These are phyloP conservation scores for Nothophytophthora sp. DNA, from an alignment of 352 stramenopile species.

Conservation along the genomic window DNA sequence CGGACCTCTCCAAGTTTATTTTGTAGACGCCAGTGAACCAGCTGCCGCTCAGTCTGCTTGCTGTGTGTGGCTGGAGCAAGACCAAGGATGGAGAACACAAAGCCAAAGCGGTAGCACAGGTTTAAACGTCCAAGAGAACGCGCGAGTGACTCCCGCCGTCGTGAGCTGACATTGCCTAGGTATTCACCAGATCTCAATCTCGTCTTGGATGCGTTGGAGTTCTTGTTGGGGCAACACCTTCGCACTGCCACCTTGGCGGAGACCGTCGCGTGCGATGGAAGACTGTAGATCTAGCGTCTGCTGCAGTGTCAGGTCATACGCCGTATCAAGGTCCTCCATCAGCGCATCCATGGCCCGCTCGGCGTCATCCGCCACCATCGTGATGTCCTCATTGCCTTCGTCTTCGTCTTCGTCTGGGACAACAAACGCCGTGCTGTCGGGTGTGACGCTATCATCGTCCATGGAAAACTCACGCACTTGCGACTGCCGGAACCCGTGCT, in stretches of 20 bases:
- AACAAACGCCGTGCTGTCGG: constrained; percentile 35
- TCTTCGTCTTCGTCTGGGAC: constrained; percentile 25
- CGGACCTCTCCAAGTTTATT: constrained; percentile 99
- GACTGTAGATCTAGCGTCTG: constrained; percentile 41
- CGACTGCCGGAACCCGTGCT: constrained; percentile 12
- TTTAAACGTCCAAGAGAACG: too few relatives aligned
- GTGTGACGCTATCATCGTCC: constrained; percentile 46
- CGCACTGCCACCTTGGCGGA: constrained; percentile 38
- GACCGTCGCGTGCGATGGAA: constrained; percentile 47
- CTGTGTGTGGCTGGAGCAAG: not conserved
- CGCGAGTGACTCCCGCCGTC: constrained; percentile 7
- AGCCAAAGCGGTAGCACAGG: too few relatives aligned
- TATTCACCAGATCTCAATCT: constrained; percentile 81
- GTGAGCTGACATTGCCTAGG: constrained; percentile 1
- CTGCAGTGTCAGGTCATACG: constrained; percentile 42
- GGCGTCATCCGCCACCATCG: constrained; percentile 24
- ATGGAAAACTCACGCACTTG: constrained; percentile 43
- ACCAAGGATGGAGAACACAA: too few relatives aligned
- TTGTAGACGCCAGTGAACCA: constrained; percentile 76
- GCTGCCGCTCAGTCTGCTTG: constrained; percentile 6
- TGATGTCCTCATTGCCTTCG: constrained; percentile 5
- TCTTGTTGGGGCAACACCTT: constrained; percentile 66
- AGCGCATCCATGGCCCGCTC: constrained; percentile 46
- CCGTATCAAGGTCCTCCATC: constrained; percentile 50
- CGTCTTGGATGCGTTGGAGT: constrained; percentile 68